Evolutionary conservation across 1,139 yeast species (phyloP), one percentile per base, ranked within the genome.

Genomic region (Debaryomyces robertsiae): DNA sequence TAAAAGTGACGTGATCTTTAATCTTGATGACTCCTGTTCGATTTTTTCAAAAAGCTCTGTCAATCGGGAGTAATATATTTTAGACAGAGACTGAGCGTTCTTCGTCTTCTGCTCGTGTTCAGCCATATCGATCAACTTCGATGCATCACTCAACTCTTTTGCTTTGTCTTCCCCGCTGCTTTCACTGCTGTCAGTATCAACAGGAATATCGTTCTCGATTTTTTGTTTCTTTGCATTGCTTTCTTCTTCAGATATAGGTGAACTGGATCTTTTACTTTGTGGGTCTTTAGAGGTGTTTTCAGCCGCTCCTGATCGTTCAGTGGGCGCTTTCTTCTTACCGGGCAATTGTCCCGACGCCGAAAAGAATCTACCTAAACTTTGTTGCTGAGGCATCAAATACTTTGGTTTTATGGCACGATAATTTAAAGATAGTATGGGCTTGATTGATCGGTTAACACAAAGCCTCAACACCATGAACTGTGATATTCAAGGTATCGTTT

Each of bases 1-100:
- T 27, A 93, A 81, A 41, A 80, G 67, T 34, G 88, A 81, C 15
- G 85, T 79, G 54, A 91, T 91, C 50, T 89, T 86, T 40, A 93
- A 73, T 40, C 98, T 70, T 14, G 90, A 86, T 1, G 96, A 74
- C 30, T 90, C 95, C 1, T 72, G 61, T 55, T 90, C 98, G 40
- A 93, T 75, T 41, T 75, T 70, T 45, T 86, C 90, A 63, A 91
- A 90, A 2, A 86, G 77, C 3, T 77, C 75, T 22, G 87, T 77
- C 30, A 93, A 63, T 14, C 77, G 76, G 2, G 83, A 66, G 57
- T 89, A 91, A 5, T 82, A 79, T 15, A 85, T 72, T 27, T 61
- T 65, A 3, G 52, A 27, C 7, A 47, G 34, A n/a, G 36, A 27
- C 19, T 43, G 46, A 30, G 53, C 49, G 22, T 46, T 38, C 11